Conservation (phyloP, 176 grass and related monocot species). For the Aegilops umbellulata region DNA sequence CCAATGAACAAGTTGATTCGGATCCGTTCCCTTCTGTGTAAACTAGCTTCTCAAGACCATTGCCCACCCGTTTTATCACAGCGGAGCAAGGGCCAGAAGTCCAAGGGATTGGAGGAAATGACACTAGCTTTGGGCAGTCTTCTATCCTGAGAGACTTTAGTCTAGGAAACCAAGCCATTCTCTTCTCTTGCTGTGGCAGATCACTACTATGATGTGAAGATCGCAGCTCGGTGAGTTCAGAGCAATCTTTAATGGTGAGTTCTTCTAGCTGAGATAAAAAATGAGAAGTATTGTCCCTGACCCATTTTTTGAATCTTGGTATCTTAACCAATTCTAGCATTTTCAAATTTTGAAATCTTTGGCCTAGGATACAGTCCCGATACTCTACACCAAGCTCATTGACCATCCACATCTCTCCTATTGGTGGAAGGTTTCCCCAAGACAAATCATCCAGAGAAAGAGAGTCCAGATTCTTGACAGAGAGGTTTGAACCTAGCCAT, state of each 20-base stretch:
- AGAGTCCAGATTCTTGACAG: neutral
- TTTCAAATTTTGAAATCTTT: too few species aligned
- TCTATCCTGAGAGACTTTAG: neutral
- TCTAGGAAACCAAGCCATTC: neutral
- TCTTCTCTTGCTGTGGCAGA: neutral
- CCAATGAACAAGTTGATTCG: too few species aligned
- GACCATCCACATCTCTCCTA: neutral
- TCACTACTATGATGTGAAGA: too few species aligned
- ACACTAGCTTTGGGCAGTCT: neutral
- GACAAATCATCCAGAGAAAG: neutral
- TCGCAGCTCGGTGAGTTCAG: neutral
- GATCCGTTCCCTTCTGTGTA: fast-evolving
- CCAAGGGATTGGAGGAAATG: neutral
- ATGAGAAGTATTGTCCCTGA: neutral
- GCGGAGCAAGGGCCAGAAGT: fast-evolving
- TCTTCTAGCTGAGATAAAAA: neutral
- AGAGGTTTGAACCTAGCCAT: neutral
- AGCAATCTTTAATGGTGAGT: neutral
- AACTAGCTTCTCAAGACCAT: fast-evolving
- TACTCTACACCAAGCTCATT: neutral
- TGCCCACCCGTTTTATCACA: neutral
- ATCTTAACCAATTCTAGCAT: too few species aligned
- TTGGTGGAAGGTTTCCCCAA: neutral
- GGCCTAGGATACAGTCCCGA: neutral
- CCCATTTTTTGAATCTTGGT: neutral